Percentiles rank a stretch among this genome's conserved stretches.
Conservation (phyloP, 1,284 basidiomycete species). For the Prillingera fragicola region DNA sequence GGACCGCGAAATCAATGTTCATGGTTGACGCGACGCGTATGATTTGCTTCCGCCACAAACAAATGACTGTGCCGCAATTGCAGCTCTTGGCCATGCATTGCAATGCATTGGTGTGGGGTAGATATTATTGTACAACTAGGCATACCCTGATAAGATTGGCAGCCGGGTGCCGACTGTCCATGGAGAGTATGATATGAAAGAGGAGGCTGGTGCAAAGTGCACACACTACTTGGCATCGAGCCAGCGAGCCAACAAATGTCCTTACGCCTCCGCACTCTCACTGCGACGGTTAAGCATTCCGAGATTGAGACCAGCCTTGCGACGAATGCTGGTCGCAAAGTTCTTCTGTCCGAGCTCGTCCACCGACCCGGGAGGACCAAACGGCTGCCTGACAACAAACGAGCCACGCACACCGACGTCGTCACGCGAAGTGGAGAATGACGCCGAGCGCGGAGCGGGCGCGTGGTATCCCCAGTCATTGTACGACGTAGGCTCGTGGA, state of each 20-base stretch:
- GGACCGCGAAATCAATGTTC: no score
- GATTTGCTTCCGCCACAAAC: no score
- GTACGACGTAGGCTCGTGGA: constrained; percentile 13
- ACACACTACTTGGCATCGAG: background rate
- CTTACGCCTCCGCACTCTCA: constrained; percentile 7
- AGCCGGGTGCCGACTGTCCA: no score
- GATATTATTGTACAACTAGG: no score
- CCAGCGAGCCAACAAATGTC: background rate
- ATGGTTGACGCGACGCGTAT: no score
- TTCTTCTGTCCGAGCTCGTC: constrained; percentile 84
- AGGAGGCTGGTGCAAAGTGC: no score
- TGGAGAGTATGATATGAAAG: no score
- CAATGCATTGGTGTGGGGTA: no score
- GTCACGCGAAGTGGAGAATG: constrained; percentile 9
- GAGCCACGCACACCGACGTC: background rate
- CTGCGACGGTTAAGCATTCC: constrained; percentile 32
- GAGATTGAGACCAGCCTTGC: constrained; percentile 32
- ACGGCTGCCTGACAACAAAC: constrained; percentile 64
- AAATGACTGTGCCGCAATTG: no score
- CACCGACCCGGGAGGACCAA: constrained; percentile 74
- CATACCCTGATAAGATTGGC: no score
- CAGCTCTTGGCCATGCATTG: no score
- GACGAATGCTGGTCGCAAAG: constrained; percentile 55
- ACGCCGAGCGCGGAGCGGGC: constrained; percentile 16
- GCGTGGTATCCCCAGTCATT: constrained; percentile 15